A percentile compares a stretch with the other conserved stretches of the same genome.
Evolutionary conservation across 2,329 filamentous ascomycete species (phyloP).

Genomic region (Graphilbum ipis-grandicollis): DNA sequence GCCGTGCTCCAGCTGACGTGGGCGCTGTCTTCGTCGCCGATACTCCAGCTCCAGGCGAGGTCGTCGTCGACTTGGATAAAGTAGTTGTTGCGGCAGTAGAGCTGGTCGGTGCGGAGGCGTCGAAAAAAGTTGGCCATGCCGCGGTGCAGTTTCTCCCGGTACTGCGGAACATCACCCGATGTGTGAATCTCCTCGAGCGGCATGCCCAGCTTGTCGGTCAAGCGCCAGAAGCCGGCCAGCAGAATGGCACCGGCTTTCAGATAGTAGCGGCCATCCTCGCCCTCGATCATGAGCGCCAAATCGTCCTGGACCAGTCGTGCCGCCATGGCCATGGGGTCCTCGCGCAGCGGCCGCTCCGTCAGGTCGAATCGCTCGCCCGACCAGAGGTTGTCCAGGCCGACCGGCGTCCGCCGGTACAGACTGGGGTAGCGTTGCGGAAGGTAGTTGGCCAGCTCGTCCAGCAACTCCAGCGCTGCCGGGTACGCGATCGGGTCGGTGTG

Average conservation of each 20-base stretch:
- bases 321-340: constrained; percentile 64
- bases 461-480: constrained; percentile 55
- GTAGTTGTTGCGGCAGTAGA: constrained; percentile 58
- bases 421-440: constrained; percentile 59
- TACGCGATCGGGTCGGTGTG: constrained; percentile 52
- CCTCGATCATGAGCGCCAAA: constrained; percentile 68
- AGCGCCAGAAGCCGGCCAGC: constrained; percentile 67
- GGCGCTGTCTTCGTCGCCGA: constrained; percentile 52
- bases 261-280: constrained; percentile 61
- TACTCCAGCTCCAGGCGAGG: constrained; percentile 59
- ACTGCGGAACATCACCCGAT: constrained; percentile 58
- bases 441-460: constrained; percentile 56
- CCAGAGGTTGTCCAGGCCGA: constrained; percentile 52
- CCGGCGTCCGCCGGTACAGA: constrained; percentile 44
- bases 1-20: constrained; percentile 58
- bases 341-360: constrained; percentile 40
- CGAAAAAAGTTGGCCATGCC: constrained; percentile 73
- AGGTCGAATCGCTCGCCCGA: constrained; percentile 61
- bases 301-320: constrained; percentile 67
- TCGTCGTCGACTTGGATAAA: constrained; percentile 74
- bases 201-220: constrained; percentile 71
- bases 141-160: constrained; percentile 51
- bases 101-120: constrained; percentile 48
- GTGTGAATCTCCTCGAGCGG: constrained; percentile 63
- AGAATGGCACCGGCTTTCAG: constrained; percentile 61